A percentile compares a stretch with the other conserved stretches of the same genome.
Conservation (phyloP, 208 protist genomes). For the Leishmania amazonensis region DNA sequence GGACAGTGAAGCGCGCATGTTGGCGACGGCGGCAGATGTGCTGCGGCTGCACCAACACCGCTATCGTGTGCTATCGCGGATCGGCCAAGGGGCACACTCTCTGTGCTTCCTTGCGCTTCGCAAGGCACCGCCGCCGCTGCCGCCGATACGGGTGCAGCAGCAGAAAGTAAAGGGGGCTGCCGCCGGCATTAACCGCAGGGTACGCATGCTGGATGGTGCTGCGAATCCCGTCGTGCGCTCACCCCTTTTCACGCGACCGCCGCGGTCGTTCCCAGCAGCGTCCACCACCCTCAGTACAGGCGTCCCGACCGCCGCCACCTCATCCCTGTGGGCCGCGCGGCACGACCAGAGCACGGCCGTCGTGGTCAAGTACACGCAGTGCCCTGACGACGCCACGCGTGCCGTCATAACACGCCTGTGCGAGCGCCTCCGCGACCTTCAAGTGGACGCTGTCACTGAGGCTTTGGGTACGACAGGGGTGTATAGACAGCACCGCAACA, state of each 20-base stretch:
- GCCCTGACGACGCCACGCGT: conserved; percentile 53
- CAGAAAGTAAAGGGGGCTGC: background rate
- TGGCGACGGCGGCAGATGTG: conserved; percentile 22
- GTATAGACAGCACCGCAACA: background rate
- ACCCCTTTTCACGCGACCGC: background rate
- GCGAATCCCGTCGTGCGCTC: background rate
- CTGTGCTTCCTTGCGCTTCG: conserved; percentile 46
- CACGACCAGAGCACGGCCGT: conserved; percentile 27
- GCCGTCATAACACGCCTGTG: conserved; percentile 56
- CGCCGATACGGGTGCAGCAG: background rate
- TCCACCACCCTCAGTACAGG: background rate
- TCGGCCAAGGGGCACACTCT: conserved; percentile 51
- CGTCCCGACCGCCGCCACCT: conserved; percentile 4
- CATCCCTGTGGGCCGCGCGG: conserved; percentile 27
- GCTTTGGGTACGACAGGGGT: conserved; percentile 2
- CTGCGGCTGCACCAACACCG: conserved; percentile 33
- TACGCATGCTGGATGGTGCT: background rate
- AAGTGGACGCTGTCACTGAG: conserved; percentile 15
- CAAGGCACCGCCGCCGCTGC: conserved; percentile 10
- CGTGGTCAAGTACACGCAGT: conserved; percentile 56
- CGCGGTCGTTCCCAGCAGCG: background rate
- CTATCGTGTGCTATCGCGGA: conserved; percentile 44
- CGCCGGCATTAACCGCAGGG: background rate
- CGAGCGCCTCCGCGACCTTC: conserved; percentile 57
- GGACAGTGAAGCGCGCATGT: conserved; percentile 19